Evolutionary conservation across 2,329 filamentous ascomycete genomes (phyloP), one percentile per base, ranked within the genome.

Genomic region (Triangularia verruculosa): DNA sequence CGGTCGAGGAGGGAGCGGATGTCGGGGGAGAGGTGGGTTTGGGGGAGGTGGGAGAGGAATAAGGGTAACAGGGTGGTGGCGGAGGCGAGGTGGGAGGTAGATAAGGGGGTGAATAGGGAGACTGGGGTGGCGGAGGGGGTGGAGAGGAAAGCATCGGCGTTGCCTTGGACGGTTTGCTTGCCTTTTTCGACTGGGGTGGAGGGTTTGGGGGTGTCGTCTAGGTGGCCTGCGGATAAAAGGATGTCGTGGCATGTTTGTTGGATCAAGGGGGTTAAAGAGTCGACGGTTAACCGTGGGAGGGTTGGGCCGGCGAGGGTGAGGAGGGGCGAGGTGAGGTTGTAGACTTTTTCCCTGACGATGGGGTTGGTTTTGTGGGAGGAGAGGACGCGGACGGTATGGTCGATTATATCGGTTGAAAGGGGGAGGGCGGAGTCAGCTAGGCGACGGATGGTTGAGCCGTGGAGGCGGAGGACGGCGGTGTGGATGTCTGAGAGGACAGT

Each of bases 1-100:
- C 91, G 89, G 72, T 97, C 92, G 66, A 97, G 82, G 57, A 92
- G 86, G 11, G 88, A 85, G 59, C 94, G 88, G 20, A 92, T 73
- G 1, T 89, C 85, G 8, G 89, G 85, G n/a, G 89, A 84, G 39
- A 96, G 77, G 72, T 86, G 82, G 57, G 86, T 80, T 62, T 89
- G 85, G 1, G 89, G 87, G 2, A 95, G 76, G 63, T 82, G 80
- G 17, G 82, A 82, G 20, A 96, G 80, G 1, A 91, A 75, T 4
- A 80, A 70, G 4, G 86, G 80, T 12, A 97, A 80, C 15, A 97
- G 82, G 6, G 72, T 68, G 12, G 78, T 77, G 9, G 89, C 82
- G 11, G 74, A 71, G 82, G 1, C 78, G 77, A 0, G 77, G 67
- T 4, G 78, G 74, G 8, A 83, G 76, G 8, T 73, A 72, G 53